These are phyloP conservation scores for Myxozyma melibiosi DNA, from an alignment of 805 yeast species.

Conservation along the genomic window DNA sequence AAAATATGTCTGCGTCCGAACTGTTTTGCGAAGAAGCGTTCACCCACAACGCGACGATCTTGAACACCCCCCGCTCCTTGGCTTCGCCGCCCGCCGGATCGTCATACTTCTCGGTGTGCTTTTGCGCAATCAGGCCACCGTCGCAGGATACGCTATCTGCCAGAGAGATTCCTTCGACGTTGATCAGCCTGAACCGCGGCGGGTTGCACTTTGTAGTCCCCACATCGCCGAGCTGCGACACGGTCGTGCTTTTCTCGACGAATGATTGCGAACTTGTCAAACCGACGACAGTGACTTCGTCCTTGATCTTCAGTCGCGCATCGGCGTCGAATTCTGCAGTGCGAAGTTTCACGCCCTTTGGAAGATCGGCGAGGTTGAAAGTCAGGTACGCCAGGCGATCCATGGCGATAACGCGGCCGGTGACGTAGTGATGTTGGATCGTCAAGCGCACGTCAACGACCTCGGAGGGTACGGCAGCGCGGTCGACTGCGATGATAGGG, in stretches of 20 bases:
- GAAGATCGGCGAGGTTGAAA: conserved; percentile 18
- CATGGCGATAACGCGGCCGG: conserved; percentile 28
- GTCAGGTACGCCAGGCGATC: conserved; percentile 29
- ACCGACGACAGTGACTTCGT: conserved; percentile 22
- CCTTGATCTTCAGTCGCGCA: conserved; percentile 14
- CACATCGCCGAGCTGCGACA: conserved; percentile 16
- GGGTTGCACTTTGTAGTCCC: conserved; percentile 31
- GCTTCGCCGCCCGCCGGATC: background rate
- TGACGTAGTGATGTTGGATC: conserved; percentile 27
- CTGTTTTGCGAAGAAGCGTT: conserved; percentile 28
- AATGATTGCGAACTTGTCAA: conserved; percentile 14
- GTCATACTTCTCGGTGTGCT: background rate
- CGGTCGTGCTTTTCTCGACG: conserved; percentile 22
- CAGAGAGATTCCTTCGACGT: conserved; percentile 26
- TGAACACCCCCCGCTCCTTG: conserved; percentile 2
- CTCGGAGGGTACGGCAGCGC: conserved; percentile 31
- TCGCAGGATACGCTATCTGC: conserved; percentile 25
- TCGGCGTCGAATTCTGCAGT: conserved; percentile 19
- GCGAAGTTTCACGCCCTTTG: conserved; percentile 16
- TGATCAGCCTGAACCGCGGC: conserved; percentile 27
- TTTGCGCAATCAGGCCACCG: conserved; percentile 25
- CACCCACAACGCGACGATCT: conserved; percentile 25
- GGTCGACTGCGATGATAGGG: conserved; percentile 29
- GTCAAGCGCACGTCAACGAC: conserved; percentile 29
- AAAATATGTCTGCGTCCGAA: conserved; percentile 22